Evolutionary conservation across 768 basidiomycete species (phyloP).

Genomic region (Collybia mongolica): DNA sequence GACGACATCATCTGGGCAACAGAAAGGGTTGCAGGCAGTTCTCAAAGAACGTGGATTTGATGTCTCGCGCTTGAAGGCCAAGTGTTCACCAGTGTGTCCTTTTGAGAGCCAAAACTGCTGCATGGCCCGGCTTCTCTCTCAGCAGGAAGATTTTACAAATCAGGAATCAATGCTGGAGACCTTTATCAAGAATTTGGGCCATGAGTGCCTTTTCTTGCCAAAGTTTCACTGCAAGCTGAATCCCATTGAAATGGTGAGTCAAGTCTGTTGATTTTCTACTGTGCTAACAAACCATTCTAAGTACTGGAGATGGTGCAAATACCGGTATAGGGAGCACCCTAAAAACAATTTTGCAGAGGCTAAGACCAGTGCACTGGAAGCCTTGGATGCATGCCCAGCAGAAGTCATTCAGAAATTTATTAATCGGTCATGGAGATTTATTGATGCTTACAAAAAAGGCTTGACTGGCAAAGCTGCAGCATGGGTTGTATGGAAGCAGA

Average conservation of each 20-base stretch:
- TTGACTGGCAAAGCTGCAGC: neutral
- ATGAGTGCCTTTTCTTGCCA: no score
- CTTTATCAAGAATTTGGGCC: no score
- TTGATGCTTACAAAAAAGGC: neutral
- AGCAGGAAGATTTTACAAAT: neutral
- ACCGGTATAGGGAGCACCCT: neutral
- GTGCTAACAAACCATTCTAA: neutral
- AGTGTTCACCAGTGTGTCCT: constrained; percentile 19
- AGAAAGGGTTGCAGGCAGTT: constrained; percentile 2
- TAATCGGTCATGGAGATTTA: neutral
- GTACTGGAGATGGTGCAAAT: neutral
- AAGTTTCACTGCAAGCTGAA: neutral
- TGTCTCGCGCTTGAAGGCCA: constrained; percentile 1
- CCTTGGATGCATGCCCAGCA: neutral
- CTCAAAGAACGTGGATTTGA: constrained; percentile 3
- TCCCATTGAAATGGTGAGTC: neutral
- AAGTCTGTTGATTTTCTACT: neutral
- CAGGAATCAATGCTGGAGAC: no score
- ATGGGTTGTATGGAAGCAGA: neutral
- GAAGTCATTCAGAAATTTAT: neutral
- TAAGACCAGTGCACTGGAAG: neutral
- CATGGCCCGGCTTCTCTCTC: neutral
- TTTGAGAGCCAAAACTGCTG: no score
- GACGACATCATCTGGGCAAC: neutral
- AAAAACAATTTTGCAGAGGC: neutral